Evolutionary conservation across 257 asterid species (phyloP).

Genomic region (Forsythia viridissima): DNA sequence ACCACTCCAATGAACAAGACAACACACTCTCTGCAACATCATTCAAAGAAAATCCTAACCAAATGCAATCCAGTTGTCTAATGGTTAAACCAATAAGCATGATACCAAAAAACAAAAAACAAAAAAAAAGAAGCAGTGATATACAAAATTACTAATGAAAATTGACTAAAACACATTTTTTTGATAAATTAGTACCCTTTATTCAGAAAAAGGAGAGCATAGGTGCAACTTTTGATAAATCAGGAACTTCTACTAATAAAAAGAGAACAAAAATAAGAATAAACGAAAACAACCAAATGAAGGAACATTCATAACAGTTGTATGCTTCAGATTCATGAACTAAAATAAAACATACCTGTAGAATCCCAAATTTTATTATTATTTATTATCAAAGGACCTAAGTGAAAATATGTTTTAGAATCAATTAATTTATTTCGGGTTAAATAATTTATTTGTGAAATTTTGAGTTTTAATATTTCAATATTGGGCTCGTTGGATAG

Average conservation of each 20-base stretch:
- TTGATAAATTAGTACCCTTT: background rate
- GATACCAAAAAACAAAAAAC: background rate
- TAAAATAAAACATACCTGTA: background rate
- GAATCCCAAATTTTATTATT: no score
- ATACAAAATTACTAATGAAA: background rate
- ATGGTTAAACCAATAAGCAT: background rate
- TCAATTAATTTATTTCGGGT: no score
- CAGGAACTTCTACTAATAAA: background rate
- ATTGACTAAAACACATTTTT: background rate
- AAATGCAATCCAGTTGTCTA: background rate
- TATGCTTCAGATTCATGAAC: background rate
- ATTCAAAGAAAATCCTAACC: background rate
- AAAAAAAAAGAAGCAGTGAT: no score
- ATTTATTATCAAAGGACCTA: no score
- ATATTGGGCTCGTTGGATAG: no score
- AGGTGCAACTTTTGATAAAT: background rate
- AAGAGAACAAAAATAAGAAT: background rate
- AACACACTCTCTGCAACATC: background rate
- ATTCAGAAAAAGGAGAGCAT: background rate
- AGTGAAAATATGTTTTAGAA: no score
- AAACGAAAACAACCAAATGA: background rate
- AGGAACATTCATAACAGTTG: background rate
- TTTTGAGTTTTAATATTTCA: no score
- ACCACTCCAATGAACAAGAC: background rate
- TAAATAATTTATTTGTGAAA: no score